These are phyloP conservation scores for Aspergillus fructus DNA, from an alignment of 2,329 filamentous ascomycete species.

Conservation along the genomic window DNA sequence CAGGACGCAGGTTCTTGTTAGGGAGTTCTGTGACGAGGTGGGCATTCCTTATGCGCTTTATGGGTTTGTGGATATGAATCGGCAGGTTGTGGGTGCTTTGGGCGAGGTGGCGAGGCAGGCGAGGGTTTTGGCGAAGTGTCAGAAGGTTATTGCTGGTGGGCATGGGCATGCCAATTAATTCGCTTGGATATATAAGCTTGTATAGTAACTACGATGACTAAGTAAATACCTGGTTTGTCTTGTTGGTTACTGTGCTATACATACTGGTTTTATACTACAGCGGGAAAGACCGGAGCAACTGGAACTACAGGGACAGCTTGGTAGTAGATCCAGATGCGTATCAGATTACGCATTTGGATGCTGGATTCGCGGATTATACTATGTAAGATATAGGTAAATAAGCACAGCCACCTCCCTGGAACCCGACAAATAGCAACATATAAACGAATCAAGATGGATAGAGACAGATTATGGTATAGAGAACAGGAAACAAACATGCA, in stretches of 20 bases:
- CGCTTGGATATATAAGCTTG: too few relatives aligned
- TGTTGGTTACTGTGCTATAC: too few relatives aligned
- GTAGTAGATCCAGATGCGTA: not conserved
- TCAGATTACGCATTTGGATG: not conserved
- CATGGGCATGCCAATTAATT: too few relatives aligned
- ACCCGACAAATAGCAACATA: not conserved
- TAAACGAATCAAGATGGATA: not conserved
- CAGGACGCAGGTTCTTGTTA: slow-evolving; percentile 68
- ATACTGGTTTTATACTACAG: too few relatives aligned
- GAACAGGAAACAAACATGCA: not conserved
- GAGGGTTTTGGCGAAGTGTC: slow-evolving; percentile 69
- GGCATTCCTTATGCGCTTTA: slow-evolving; percentile 81
- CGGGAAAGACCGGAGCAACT: too few relatives aligned
- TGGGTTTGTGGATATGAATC: slow-evolving; percentile 76
- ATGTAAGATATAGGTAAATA: not conserved
- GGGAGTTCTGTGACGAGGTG: slow-evolving; percentile 76
- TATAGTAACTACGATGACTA: too few relatives aligned
- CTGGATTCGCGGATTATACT: not conserved
- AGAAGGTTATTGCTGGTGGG: slow-evolving; percentile 40
- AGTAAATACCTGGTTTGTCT: too few relatives aligned
- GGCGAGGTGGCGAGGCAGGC: slow-evolving; percentile 75
- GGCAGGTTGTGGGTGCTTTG: slow-evolving; percentile 69
- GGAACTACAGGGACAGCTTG: too few relatives aligned
- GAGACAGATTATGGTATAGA: slow-evolving; percentile 1
- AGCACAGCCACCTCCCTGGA: not conserved